phyloP scores from a whole-genome alignment of 345 rosid genomes.

The Acer campestre region DNA sequence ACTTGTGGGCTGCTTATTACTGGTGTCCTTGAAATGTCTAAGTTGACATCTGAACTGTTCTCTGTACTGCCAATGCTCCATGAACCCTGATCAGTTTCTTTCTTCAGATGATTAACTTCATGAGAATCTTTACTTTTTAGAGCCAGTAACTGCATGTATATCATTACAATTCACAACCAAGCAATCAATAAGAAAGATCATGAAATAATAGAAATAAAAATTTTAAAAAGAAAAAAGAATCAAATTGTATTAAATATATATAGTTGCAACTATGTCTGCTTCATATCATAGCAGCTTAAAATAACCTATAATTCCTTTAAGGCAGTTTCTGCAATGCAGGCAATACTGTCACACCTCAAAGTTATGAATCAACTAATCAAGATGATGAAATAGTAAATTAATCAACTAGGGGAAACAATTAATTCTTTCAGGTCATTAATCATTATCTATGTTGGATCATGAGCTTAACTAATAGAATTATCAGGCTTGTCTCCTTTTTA shows the following conservation, averaged over 20 bases:
- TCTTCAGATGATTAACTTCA: constrained; percentile 46
- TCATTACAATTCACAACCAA: not conserved
- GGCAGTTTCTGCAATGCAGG: constrained; percentile 20
- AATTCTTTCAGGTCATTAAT: constrained; percentile 31
- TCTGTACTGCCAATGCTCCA: constrained; percentile 74
- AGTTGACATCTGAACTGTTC: constrained; percentile 55
- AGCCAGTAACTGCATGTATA: constrained; percentile 48
- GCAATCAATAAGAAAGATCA: not conserved
- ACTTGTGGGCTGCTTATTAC: constrained; percentile 38
- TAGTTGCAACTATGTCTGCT: constrained; percentile 24
- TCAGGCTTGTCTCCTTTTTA: constrained; percentile 16
- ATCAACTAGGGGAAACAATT: constrained; percentile 16
- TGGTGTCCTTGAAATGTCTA: constrained; percentile 49
- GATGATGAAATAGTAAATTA: constrained; percentile 19
- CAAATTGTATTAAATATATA: constrained; percentile 6
- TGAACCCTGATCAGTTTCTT: constrained; percentile 59
- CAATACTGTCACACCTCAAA: constrained; percentile 31
- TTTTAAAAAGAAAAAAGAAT: not conserved
- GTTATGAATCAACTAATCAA: constrained; percentile 24
- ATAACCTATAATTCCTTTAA: constrained; percentile 19
- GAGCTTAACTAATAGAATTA: constrained; percentile 30
- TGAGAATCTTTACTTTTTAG: constrained; percentile 56
- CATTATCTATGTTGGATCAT: constrained; percentile 53
- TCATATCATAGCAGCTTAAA: constrained; percentile 9
- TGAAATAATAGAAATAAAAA: not conserved